Conservation (phyloP, 352 stramenopile genomes). For the Phytophthora pseudosyringae region DNA sequence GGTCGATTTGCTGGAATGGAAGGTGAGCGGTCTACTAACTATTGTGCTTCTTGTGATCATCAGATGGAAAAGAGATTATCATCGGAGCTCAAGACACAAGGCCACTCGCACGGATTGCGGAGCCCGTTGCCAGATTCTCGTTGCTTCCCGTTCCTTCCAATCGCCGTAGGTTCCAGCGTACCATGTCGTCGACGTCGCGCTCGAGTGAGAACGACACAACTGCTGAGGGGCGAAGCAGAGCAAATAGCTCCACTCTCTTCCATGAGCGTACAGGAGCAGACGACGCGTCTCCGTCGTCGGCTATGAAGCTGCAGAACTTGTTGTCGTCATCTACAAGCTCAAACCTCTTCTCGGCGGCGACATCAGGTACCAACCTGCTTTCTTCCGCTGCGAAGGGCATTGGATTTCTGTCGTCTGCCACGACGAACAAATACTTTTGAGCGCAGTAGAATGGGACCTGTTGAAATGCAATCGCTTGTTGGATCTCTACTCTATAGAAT, state of each 20-base stretch:
- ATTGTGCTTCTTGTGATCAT: constrained; percentile 9
- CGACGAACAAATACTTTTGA: constrained; percentile 74
- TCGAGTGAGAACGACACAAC: constrained; percentile 36
- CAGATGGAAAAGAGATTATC: constrained; percentile 81
- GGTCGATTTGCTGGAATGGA: background rate
- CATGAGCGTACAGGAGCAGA: constrained; percentile 41
- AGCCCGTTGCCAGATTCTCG: constrained; percentile 83
- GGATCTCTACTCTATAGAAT: constrained; percentile 33
- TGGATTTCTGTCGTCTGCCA: constrained; percentile 82
- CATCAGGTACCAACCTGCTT: constrained; percentile 65
- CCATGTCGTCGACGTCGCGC: constrained; percentile 29
- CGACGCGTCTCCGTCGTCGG: constrained; percentile 43
- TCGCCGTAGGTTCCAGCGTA: constrained; percentile 59
- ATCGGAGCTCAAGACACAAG: constrained; percentile 71
- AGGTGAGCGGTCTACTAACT: constrained; percentile 14
- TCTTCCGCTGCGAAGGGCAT: constrained; percentile 84
- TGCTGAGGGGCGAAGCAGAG: constrained; percentile 33
- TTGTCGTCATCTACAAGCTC: constrained; percentile 69
- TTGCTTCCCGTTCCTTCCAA: constrained; percentile 74
- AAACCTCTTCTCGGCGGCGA: constrained; percentile 70
- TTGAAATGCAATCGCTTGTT: constrained; percentile 20
- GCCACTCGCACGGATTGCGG: constrained; percentile 70
- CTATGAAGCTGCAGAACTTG: constrained; percentile 70
- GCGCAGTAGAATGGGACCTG: constrained; percentile 12
- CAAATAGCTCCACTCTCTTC: constrained; percentile 48